Percentiles rank a stretch among this genome's conserved stretches.
Evolutionary conservation across 768 basidiomycete genomes (phyloP).

Genomic region (Calocybe cyanea): DNA sequence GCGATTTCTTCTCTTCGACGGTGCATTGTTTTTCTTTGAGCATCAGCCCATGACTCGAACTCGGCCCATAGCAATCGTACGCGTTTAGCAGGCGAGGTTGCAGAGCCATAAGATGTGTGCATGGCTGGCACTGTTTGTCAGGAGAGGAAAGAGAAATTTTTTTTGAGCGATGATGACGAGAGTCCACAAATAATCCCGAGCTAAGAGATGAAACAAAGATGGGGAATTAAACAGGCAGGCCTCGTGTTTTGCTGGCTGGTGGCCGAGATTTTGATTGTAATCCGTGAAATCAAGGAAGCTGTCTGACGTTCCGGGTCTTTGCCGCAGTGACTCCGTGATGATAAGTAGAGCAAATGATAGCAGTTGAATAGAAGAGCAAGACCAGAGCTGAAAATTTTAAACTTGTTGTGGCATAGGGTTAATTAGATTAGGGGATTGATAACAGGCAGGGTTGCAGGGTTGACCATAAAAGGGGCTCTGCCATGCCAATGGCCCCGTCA

Average conservation of each 20-base stretch:
- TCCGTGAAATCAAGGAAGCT: conserved; percentile 22
- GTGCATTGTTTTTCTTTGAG: conserved; percentile 23
- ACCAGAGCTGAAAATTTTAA: conserved; percentile 10
- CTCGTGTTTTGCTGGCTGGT: conserved; percentile 34
- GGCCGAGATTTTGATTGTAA: conserved; percentile 29
- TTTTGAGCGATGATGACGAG: conserved; percentile 20
- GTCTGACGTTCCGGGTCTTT: conserved; percentile 26
- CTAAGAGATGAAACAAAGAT: conserved; percentile 27
- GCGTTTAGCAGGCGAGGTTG: conserved; percentile 13
- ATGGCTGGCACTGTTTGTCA: conserved; percentile 13
- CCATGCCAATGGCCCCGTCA: conserved; percentile 16
- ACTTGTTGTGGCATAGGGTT: conserved; percentile 19
- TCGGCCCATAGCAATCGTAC: conserved; percentile 32
- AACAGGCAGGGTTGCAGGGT: conserved; percentile 11
- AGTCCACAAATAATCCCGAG: conserved; percentile 27
- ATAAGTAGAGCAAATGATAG: conserved; percentile 10
- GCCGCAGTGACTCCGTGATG: conserved; percentile 27
- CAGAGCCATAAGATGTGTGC: conserved; percentile 17
- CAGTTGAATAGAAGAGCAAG: conserved; percentile 12
- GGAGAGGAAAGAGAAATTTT: conserved; percentile 14
- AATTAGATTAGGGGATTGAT: conserved; percentile 19
- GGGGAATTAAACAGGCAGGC: conserved; percentile 33
- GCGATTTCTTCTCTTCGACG: conserved; percentile 20
- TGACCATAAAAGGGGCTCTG: conserved; percentile 11
- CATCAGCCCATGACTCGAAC: conserved; percentile 30